Conservation (phyloP, 257 asterid genomes). For the Buddleja alternifolia region DNA sequence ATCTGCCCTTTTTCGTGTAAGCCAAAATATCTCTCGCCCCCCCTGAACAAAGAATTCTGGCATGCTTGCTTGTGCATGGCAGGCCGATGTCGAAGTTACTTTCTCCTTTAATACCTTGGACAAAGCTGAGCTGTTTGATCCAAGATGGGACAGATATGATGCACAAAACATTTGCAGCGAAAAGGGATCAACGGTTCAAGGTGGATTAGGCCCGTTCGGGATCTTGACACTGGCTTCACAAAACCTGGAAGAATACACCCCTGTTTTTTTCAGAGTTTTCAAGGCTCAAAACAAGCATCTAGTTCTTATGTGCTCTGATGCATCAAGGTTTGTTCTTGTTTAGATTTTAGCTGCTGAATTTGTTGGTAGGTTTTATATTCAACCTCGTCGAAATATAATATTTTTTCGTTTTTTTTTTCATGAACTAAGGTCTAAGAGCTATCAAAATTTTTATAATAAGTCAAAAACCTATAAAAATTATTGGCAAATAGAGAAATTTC, state of each 20-base stretch:
- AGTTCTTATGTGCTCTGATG: constrained; percentile 49
- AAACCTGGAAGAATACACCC: constrained; percentile 42
- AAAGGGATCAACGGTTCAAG: constrained; percentile 37
- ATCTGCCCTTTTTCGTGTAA: no score
- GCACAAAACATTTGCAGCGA: constrained; percentile 39
- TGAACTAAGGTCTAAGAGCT: no score
- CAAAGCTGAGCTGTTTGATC: constrained; percentile 42
- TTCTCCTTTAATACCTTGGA: constrained; percentile 44
- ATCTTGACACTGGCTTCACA: constrained; percentile 39
- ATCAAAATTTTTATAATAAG: no score
- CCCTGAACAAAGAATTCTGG: background rate
- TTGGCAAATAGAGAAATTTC: no score
- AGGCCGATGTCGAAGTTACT: constrained; percentile 50
- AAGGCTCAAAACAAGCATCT: constrained; percentile 32
- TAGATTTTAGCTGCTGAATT: background rate
- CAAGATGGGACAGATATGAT: constrained; percentile 36
- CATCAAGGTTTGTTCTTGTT: constrained; percentile 24
- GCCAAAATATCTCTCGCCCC: no score
- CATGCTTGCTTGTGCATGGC: background rate
- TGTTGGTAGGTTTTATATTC: no score
- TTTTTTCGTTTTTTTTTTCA: no score
- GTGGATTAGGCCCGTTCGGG: constrained; percentile 52
- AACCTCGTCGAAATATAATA: no score
- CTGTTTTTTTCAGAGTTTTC: constrained; percentile 44
- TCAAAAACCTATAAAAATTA: no score